Percentiles rank a stretch among this genome's conserved stretches.
Evolutionary conservation across 208 protist genomes (phyloP).

Genomic region (Zelonia costaricensis): DNA sequence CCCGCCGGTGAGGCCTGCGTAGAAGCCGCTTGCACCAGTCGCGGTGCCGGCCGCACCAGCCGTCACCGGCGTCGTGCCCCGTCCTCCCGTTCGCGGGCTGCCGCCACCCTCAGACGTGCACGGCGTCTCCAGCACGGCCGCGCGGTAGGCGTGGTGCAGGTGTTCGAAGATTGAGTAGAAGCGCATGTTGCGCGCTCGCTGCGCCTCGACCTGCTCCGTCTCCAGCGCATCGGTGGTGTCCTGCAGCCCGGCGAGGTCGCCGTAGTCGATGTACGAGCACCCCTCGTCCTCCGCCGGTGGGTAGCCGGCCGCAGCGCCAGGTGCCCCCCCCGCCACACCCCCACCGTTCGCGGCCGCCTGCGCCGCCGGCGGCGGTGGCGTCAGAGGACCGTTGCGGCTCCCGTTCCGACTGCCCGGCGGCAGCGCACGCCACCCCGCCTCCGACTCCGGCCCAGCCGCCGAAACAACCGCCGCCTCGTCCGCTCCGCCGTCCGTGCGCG

Average conservation of each 20-base stretch:
- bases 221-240: conserved; percentile 31
- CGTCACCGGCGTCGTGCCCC: background rate
- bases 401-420: too few species aligned
- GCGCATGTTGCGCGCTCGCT: conserved; percentile 36
- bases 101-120: too few species aligned
- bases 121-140: conserved; percentile 32
- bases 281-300: conserved; percentile 21
- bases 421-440: too few species aligned
- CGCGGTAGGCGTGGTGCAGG: conserved; percentile 39
- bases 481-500: too few species aligned
- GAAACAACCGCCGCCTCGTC: too few species aligned
- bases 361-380: too few species aligned
- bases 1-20: conserved; percentile 3
- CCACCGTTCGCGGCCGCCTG: too few species aligned
- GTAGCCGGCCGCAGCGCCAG: background rate
- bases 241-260: conserved; percentile 11
- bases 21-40: background rate
- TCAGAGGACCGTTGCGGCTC: too few species aligned
- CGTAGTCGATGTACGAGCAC: conserved; percentile 47
- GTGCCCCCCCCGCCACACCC: too few species aligned
- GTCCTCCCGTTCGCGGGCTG: too few species aligned
- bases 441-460: too few species aligned
- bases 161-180: conserved; percentile 59
- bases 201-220: conserved; percentile 35
- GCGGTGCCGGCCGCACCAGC: background rate